phyloP scores from a whole-genome alignment of 78 protist species.

The Blattamonas nauphoetae region DNA sequence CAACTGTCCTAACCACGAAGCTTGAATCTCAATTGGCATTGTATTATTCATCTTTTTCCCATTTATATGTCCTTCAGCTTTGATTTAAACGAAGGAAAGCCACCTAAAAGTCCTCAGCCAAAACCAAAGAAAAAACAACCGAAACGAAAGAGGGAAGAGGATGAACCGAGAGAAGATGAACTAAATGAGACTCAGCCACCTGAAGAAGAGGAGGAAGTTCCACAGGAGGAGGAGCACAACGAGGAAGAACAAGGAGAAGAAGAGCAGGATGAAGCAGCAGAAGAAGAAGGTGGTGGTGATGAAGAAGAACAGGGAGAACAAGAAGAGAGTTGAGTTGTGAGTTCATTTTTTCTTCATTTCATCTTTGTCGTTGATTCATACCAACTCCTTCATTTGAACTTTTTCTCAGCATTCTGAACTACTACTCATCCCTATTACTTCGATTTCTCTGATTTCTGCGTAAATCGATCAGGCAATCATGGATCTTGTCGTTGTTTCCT shows the following conservation, averaged over 20 bases:
- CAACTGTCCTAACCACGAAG: background rate
- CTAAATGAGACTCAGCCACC: background rate
- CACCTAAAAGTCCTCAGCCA: background rate
- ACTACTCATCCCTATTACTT: no score
- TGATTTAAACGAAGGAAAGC: background rate
- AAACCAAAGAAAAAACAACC: background rate
- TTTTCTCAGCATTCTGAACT: no score
- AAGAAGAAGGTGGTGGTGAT: no score
- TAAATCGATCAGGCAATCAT: no score
- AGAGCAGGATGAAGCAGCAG: background rate
- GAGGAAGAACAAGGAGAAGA: background rate
- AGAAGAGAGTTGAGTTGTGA: no score
- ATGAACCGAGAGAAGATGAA: background rate
- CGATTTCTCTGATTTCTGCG: no score
- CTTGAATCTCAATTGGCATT: background rate
- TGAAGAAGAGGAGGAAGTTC: background rate
- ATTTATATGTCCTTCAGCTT: background rate
- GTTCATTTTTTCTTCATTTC: no score
- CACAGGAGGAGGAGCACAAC: background rate
- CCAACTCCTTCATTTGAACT: no score
- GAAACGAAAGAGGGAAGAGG: background rate
- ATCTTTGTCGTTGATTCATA: no score
- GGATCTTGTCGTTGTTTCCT: no score
- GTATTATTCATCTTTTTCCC: background rate
- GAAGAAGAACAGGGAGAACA: no score